Base-by-base conservation (phyloP, 2,329 filamentous ascomycete genomes). In the Dryadomyces sulphureus region DNA sequence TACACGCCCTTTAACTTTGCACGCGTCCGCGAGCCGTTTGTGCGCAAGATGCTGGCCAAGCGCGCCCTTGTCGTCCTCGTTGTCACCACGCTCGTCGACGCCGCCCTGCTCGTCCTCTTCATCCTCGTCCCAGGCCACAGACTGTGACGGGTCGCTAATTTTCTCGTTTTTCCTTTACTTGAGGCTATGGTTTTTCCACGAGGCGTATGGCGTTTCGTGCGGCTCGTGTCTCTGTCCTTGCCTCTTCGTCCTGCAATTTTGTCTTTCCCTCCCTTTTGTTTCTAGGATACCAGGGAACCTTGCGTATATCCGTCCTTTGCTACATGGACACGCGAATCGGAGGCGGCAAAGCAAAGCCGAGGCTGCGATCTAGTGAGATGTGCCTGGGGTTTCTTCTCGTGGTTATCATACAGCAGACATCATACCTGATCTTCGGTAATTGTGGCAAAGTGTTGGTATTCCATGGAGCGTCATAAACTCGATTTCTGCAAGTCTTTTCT, bases 1-100 rank as follows among this genome's bases (percentile, higher is more conserved):
- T 95, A 96, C 66, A 95, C 90, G 0, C 88, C 94, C 43, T 89
- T 95, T 71, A 84, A 81, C 62, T 95, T 93, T 68, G 83, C 84
- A 21, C 76, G 78, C 36, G 86, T 96, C 52, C 79, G 84, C 46
- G 92, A 98, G 63, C 85, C 88, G 0, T 98, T 92, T 59, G 84
- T 98, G 46, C 82, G 86, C 53, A 84, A 79, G 58, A 77, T 96
- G 19, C 73, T 98, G 47, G 79, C 78, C 54, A 89, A 89, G 60
- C 82, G 92, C 48, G 81, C 92, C 0, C 59, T 86, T 38, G 88
- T 92, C 66, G 85, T 92, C 14, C 66, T 95, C 14, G 68, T 77
- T 8, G 73, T 92, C 50, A 89, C 89, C 25, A 60, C 81, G 24
- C 60, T 93, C 27, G 71, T 93, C 46, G 85, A 90, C 52, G 79